Percentiles rank a stretch among this genome's conserved stretches.
Conservation (phyloP, 768 basidiomycete genomes). For the Neoboletus magnificus region DNA sequence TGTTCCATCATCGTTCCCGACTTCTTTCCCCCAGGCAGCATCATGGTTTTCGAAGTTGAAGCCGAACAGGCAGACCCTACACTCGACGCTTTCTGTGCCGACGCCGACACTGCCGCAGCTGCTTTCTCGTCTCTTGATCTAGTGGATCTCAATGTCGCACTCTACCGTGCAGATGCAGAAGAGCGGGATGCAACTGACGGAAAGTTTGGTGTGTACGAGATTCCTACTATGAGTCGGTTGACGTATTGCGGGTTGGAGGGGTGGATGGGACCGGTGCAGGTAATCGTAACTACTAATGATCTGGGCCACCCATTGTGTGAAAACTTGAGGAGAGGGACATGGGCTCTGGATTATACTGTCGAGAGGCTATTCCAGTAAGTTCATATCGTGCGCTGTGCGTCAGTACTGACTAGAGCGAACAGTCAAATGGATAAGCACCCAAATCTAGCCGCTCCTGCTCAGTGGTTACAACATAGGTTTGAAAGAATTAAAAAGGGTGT, state of each 20-base stretch:
- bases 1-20: slow-evolving; percentile 83
- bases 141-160: slow-evolving; percentile 82
- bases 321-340: slow-evolving; percentile 82
- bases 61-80: slow-evolving; percentile 66
- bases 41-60: slow-evolving; percentile 90
- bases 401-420: slow-evolving; percentile 10
- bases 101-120: slow-evolving; percentile 66
- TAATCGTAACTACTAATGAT: slow-evolving; percentile 87
- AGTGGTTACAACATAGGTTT: slow-evolving; percentile 88
- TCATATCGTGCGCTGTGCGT: not conserved
- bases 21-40: slow-evolving; percentile 90
- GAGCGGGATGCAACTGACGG: slow-evolving; percentile 86
- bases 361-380: slow-evolving; percentile 68
- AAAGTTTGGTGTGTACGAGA: slow-evolving; percentile 75
- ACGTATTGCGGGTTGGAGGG: slow-evolving; percentile 95
- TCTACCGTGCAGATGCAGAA: slow-evolving; percentile 89
- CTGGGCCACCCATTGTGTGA: slow-evolving; percentile 88
- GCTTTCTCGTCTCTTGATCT: slow-evolving; percentile 73
- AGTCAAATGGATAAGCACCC: slow-evolving; percentile 67
- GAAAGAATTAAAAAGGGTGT: slow-evolving; percentile 70
- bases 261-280: slow-evolving; percentile 88
- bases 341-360: slow-evolving; percentile 90
- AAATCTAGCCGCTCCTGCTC: slow-evolving; percentile 61
- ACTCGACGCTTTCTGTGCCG: slow-evolving; percentile 71
- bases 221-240: slow-evolving; percentile 72